Base-by-base conservation (phyloP, 1,284 basidiomycete genomes). In the Malassezia psittaci region DNA sequence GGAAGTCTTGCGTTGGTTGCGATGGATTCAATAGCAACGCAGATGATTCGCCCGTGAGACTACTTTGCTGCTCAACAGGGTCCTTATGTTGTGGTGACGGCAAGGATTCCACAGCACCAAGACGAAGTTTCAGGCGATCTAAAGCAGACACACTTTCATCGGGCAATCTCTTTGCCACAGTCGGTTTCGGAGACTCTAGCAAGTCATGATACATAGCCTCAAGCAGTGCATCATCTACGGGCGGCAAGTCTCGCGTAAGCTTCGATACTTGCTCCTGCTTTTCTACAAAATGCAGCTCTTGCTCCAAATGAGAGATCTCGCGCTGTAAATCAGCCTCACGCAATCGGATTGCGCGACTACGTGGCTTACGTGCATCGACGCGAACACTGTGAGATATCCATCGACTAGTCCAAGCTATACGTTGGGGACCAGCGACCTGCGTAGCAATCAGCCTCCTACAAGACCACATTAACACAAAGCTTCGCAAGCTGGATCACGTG, bases 131-230 rank as follows among this genome's bases (percentile, higher is more conserved):
- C 16, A 52, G 34, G 2, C 43, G 34, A 12, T 19, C 44, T 11
- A 44, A 16, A 11, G 39, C n/a, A n/a, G 16, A 5, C 19, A 39
- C 9, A 12, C 16, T 38, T 33, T 35, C 29, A 9, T 35, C 33
- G 34, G 48, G 57, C 15, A 58, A 54, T 24, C 62, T 46, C 34
- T 53, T 58, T 11, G 46, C 29, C 19, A 54, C 60, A 5, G 61
- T 52, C 8, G 59, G 55, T 12, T 59, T 60, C 16, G 43, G 43
- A 1, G 67, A 59, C 11, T 62, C 46, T 36, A 65, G 57, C 35
- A 72, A 45, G 6, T 67, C 69, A 24, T 58, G 62, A 47, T 72
- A 69, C 21, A 72, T 50, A 47, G 67, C 61, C 21, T 69, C 69
- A 19, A 72, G 57, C 29, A 53, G 55, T 33, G 60, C 56, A 13